These are phyloP conservation scores for Cerrena zonata DNA, from an alignment of 1,284 basidiomycete genomes.

Conservation along the genomic window DNA sequence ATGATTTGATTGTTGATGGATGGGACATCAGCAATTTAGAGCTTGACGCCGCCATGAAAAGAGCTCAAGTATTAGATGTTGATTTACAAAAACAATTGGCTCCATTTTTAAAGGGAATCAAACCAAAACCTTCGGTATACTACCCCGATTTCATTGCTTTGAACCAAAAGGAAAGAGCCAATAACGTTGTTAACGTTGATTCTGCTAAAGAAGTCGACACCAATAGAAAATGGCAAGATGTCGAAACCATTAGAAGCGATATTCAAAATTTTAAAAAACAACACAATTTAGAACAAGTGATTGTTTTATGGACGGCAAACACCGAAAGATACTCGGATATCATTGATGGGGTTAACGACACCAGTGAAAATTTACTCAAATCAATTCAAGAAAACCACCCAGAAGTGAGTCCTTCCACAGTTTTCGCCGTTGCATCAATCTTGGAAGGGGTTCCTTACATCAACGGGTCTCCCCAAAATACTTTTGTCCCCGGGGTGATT, in stretches of 20 bases:
- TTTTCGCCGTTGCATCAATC: constrained; percentile 94
- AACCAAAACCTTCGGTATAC: constrained; percentile 92
- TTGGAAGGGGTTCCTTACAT: constrained; percentile 94
- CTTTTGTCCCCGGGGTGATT: constrained; percentile 94
- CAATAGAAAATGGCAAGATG: constrained; percentile 84
- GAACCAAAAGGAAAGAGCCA: constrained; percentile 93
- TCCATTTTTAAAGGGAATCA: constrained; percentile 77
- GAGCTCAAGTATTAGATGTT: constrained; percentile 91
- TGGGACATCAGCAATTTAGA: constrained; percentile 91
- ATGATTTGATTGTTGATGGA: constrained; percentile 94
- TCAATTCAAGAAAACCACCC: constrained; percentile 82
- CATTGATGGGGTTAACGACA: constrained; percentile 93
- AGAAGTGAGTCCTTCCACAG: constrained; percentile 91
- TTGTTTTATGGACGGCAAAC: constrained; percentile 98
- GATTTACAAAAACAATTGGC: constrained; percentile 95
- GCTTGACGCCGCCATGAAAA: constrained; percentile 90
- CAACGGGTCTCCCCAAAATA: constrained; percentile 98
- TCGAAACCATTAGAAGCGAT: constrained; percentile 87
- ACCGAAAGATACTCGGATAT: constrained; percentile 97
- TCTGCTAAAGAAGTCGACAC: no score
- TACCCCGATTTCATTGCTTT: constrained; percentile 95
- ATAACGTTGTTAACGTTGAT: constrained; percentile 93
- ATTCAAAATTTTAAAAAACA: constrained; percentile 89
- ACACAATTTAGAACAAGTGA: constrained; percentile 79
- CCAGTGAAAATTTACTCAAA: constrained; percentile 80